phyloP scores from a whole-genome alignment of 1,139 yeast genomes.

The Saccharomyces hybrid region DNA sequence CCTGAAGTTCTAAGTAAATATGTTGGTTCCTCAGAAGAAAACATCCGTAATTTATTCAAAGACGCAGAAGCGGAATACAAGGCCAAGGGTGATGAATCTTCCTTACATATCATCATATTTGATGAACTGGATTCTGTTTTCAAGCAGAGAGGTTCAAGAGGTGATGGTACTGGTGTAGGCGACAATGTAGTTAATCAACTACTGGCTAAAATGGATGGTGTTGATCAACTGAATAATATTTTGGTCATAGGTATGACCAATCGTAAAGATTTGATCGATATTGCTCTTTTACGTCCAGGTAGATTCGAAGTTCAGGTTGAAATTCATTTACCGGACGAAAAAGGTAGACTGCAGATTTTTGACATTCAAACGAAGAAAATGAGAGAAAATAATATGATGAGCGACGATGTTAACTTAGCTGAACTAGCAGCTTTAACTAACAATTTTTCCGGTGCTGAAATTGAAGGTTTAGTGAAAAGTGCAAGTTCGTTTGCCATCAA shows the following conservation, averaged over 20 bases:
- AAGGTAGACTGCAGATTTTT: slow-evolving; percentile 85
- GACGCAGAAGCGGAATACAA: slow-evolving; percentile 96
- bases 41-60: slow-evolving; percentile 88
- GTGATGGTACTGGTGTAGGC: slow-evolving; percentile 98
- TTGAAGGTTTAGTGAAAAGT: slow-evolving; percentile 91
- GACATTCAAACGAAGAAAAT: slow-evolving; percentile 88
- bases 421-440: slow-evolving; percentile 79
- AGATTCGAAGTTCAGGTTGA: slow-evolving; percentile 97
- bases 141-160: slow-evolving; percentile 94
- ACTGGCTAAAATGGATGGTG: slow-evolving; percentile 98
- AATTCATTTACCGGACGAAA: slow-evolving; percentile 90
- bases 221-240: slow-evolving; percentile 90
- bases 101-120: slow-evolving; percentile 87
- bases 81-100: slow-evolving; percentile 88
- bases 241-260: slow-evolving; percentile 98
- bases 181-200: slow-evolving; percentile 97
- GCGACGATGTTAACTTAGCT: slow-evolving; percentile 64
- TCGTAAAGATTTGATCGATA: slow-evolving; percentile 89
- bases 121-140: slow-evolving; percentile 98
- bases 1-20: slow-evolving; percentile 95
- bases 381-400: slow-evolving; percentile 73
- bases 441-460: slow-evolving; percentile 96
- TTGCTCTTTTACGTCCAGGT: slow-evolving; percentile 93
- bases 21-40: slow-evolving; percentile 96
- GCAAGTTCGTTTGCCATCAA: slow-evolving; percentile 94